phyloP scores from a whole-genome alignment of 148 eudicot genomes.

The Pouteria glomerata region DNA sequence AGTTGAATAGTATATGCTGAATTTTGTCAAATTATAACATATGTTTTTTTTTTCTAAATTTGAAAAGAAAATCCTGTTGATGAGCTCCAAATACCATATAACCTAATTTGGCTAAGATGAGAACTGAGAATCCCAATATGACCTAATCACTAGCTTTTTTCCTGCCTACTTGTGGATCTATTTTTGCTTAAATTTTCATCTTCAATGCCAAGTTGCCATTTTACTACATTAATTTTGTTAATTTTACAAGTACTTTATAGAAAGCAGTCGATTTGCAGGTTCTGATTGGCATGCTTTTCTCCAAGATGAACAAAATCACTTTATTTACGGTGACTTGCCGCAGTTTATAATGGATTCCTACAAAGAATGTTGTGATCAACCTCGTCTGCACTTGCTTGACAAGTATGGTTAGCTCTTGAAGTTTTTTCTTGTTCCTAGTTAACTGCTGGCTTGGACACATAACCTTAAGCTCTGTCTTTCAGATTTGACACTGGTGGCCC shows the following conservation, averaged over 20 bases:
- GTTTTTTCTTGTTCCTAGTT: neutral
- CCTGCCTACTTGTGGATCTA: neutral
- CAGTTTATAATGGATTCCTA: slow-evolving; percentile 74
- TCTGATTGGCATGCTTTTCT: slow-evolving; percentile 67
- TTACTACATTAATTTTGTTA: neutral
- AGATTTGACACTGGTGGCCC: slow-evolving; percentile 80
- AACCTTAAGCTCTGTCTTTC: slow-evolving; percentile 14
- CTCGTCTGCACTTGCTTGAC: slow-evolving; percentile 67
- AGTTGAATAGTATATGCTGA: no score
- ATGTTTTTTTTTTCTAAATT: no score
- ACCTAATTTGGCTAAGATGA: no score
- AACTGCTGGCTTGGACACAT: slow-evolving; percentile 6
- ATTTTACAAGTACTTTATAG: slow-evolving; percentile 17
- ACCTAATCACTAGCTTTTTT: no score
- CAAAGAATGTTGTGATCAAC: slow-evolving; percentile 81
- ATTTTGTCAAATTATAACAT: no score
- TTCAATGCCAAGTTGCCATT: neutral
- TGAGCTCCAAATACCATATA: no score
- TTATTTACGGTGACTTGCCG: slow-evolving; percentile 74
- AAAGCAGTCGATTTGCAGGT: slow-evolving; percentile 55
- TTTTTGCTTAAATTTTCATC: neutral
- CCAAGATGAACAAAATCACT: slow-evolving; percentile 56
- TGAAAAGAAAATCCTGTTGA: no score
- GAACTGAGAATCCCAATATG: no score
- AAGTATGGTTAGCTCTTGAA: slow-evolving; percentile 34